phyloP scores from a whole-genome alignment of 129 eudicot genomes.

The Ambrosia trifida region DNA sequence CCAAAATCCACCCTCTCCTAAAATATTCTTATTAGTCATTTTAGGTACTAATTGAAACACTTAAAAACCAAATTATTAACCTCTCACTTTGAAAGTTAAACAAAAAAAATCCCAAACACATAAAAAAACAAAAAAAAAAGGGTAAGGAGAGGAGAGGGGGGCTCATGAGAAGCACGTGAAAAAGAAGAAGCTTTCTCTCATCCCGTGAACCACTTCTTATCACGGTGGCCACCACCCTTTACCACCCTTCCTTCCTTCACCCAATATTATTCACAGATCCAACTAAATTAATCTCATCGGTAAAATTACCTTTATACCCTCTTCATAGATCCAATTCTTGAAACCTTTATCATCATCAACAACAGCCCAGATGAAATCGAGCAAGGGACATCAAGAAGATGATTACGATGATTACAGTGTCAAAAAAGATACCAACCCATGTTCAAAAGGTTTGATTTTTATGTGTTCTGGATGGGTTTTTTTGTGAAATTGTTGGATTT shows the following conservation, averaged over 20 bases:
- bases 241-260: no score
- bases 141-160: slow-evolving; percentile 27
- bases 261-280: slow-evolving; percentile 3
- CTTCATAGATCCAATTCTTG: background rate
- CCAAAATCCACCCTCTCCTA: no score
- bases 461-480: background rate
- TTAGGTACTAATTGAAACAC: no score
- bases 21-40: no score
- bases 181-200: slow-evolving; percentile 14
- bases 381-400: slow-evolving; percentile 60
- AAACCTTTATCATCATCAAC: background rate
- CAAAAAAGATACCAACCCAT: slow-evolving; percentile 45
- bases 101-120: no score
- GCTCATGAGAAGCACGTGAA: slow-evolving; percentile 51
- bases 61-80: no score
- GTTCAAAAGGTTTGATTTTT: slow-evolving; percentile 45
- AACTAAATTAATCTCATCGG: background rate
- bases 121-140: background rate
- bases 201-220: slow-evolving; percentile 24
- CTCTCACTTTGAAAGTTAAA: no score
- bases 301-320: no score
- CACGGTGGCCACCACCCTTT: slow-evolving; percentile 30
- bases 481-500: background rate
- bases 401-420: slow-evolving; percentile 62
- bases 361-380: slow-evolving; percentile 53